phyloP scores from a whole-genome alignment of 2,329 filamentous ascomycete species.

The Phialemonium atrogriseum region DNA sequence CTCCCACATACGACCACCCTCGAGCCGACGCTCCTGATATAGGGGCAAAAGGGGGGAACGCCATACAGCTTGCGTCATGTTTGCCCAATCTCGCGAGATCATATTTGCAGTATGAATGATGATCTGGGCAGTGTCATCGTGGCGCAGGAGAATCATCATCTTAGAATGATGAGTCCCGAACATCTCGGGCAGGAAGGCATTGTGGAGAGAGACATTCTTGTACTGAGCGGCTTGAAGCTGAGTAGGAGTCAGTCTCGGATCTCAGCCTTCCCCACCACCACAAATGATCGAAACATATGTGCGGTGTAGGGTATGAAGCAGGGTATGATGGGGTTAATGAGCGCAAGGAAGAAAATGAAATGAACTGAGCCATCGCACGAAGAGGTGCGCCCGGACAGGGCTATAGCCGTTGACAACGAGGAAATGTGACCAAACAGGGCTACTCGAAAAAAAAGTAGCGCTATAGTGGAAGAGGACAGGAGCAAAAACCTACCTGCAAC shows the following conservation, averaged over 20 bases:
- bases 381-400: no score
- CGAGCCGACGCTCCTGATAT: no score
- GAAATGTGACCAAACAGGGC: no score
- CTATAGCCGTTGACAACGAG: no score
- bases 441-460: conserved; percentile 7
- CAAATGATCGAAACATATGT: no score
- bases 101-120: conserved; percentile 88
- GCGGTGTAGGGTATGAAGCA: no score
- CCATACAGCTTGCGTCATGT: conserved; percentile 84
- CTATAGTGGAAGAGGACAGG: conserved; percentile 1
- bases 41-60: conserved; percentile 61
- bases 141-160: conserved; percentile 76
- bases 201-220: conserved; percentile 60
- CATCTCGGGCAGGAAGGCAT: conserved; percentile 71
- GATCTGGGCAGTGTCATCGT: conserved; percentile 69
- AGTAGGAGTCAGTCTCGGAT: background rate
- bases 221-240: conserved; percentile 55
- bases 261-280: no score
- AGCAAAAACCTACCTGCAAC: conserved; percentile 42
- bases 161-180: conserved; percentile 84
- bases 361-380: no score
- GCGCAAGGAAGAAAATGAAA: no score
- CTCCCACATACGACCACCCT: conserved; percentile 3
- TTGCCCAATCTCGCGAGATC: conserved; percentile 80
- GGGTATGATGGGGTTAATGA: no score